A percentile compares a stretch with the other conserved stretches of the same genome.
Conservation (phyloP, 805 yeast species). For the Pichia pseudocactophila region DNA sequence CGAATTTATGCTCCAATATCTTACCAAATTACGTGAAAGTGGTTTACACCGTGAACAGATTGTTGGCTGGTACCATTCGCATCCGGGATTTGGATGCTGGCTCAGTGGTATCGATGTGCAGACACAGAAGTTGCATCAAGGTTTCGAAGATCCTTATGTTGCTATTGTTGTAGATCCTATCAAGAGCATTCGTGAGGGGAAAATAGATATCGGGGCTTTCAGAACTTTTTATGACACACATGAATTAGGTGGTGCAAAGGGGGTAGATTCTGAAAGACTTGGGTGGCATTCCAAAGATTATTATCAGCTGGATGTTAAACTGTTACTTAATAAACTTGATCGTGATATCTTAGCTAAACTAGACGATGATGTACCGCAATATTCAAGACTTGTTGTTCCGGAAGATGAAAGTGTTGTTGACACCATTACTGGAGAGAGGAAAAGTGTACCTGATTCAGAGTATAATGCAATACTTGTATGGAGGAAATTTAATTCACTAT, state of each 20-base stretch:
- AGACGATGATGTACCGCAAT: background rate
- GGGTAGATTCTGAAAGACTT: slow-evolving; percentile 32
- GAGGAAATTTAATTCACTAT: background rate
- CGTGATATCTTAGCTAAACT: slow-evolving; percentile 31
- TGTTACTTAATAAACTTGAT: slow-evolving; percentile 49
- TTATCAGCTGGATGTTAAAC: slow-evolving; percentile 54
- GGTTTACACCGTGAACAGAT: slow-evolving; percentile 52
- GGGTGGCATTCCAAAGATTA: slow-evolving; percentile 67
- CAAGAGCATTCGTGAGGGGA: slow-evolving; percentile 50
- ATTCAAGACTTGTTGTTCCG: slow-evolving; percentile 4
- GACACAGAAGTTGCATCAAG: slow-evolving; percentile 79
- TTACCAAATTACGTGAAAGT: slow-evolving; percentile 43
- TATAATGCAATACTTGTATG: slow-evolving; percentile 1
- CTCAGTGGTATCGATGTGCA: slow-evolving; percentile 86
- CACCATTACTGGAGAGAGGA: background rate
- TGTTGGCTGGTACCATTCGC: slow-evolving; percentile 96
- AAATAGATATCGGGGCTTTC: slow-evolving; percentile 82
- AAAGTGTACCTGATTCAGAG: background rate
- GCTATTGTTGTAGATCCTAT: slow-evolving; percentile 86
- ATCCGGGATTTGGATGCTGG: slow-evolving; percentile 98
- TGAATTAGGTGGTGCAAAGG: slow-evolving; percentile 4
- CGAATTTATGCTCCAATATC: slow-evolving; percentile 86
- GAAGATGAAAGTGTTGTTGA: background rate
- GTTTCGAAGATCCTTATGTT: slow-evolving; percentile 83
- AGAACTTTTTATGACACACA: slow-evolving; percentile 44